Percentiles rank a stretch among this genome's conserved stretches.
These are phyloP conservation scores for Salvia rosmarinus DNA, from an alignment of 257 asterid genomes.

Conservation along the genomic window DNA sequence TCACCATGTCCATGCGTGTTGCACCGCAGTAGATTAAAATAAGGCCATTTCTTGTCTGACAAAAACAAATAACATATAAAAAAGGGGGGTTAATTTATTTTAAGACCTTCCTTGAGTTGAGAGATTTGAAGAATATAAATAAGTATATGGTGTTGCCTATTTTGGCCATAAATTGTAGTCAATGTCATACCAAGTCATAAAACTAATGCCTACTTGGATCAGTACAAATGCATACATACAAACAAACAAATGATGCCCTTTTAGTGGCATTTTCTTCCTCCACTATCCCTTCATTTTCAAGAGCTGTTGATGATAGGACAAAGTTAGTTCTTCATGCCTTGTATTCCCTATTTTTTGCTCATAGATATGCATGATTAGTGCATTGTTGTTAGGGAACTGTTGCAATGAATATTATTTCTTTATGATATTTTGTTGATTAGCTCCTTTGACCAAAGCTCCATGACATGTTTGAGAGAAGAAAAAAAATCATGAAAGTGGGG, in stretches of 20 bases:
- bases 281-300: slow-evolving; percentile 34
- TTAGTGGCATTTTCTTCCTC: slow-evolving; percentile 43
- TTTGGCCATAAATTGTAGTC: slow-evolving; percentile 40
- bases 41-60: slow-evolving; percentile 30
- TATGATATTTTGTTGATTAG: not conserved
- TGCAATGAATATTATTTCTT: not conserved
- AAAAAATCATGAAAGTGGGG: slow-evolving; percentile 30
- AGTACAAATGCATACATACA: slow-evolving; percentile 31
- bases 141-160: slow-evolving; percentile 9
- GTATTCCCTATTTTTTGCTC: slow-evolving; percentile 24
- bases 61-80: not conserved
- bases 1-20: slow-evolving; percentile 30
- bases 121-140: slow-evolving; percentile 37
- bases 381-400: slow-evolving; percentile 27
- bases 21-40: not conserved
- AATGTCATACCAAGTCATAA: slow-evolving; percentile 40
- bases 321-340: slow-evolving; percentile 29
- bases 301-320: slow-evolving; percentile 41
- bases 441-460: slow-evolving; percentile 16
- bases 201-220: slow-evolving; percentile 38
- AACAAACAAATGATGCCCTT: slow-evolving; percentile 36
- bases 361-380: slow-evolving; percentile 17
- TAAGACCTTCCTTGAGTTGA: slow-evolving; percentile 40
- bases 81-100: not conserved
- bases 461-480: not conserved